Conservation (phyloP, 768 basidiomycete genomes). For the Amanita jacksonii region DNA sequence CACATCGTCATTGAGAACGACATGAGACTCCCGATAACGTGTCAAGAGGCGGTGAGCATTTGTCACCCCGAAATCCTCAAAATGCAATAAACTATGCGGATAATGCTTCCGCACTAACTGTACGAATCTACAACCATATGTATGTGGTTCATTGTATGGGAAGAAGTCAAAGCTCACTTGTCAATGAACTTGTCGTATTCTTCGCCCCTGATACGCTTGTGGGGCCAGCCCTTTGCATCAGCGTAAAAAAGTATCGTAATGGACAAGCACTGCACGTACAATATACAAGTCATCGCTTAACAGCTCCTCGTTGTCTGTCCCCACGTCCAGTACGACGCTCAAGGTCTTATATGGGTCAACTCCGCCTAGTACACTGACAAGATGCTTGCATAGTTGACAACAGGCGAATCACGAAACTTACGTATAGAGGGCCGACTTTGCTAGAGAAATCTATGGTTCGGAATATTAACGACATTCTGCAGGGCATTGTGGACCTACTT, state of each 20-base stretch:
- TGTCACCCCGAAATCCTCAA: constrained; percentile 77
- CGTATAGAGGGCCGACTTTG: constrained; percentile 76
- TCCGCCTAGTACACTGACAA: constrained; percentile 32
- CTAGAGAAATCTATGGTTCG: constrained; percentile 65
- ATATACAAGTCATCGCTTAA: background rate
- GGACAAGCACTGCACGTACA: constrained; percentile 9
- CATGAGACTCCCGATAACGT: constrained; percentile 50
- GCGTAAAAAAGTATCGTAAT: background rate
- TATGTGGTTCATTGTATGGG: background rate
- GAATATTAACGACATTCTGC: too few relatives aligned
- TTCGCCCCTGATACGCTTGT: constrained; percentile 60
- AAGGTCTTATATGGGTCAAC: constrained; percentile 53
- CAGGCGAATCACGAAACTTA: constrained; percentile 18
- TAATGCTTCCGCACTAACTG: constrained; percentile 67
- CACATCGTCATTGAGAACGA: constrained; percentile 85
- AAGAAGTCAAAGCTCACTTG: constrained; percentile 29
- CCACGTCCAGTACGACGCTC: constrained; percentile 38
- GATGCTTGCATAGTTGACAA: background rate
- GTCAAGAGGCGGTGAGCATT: constrained; percentile 66
- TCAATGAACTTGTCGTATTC: constrained; percentile 74
- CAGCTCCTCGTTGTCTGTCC: constrained; percentile 17
- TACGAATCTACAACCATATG: constrained; percentile 44
- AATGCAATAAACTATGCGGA: constrained; percentile 61
- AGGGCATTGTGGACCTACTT: constrained; percentile 28
- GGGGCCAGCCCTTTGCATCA: constrained; percentile 58